Base-by-base conservation (phyloP, 2,329 filamentous ascomycete species). In the Penicillium freii region DNA sequence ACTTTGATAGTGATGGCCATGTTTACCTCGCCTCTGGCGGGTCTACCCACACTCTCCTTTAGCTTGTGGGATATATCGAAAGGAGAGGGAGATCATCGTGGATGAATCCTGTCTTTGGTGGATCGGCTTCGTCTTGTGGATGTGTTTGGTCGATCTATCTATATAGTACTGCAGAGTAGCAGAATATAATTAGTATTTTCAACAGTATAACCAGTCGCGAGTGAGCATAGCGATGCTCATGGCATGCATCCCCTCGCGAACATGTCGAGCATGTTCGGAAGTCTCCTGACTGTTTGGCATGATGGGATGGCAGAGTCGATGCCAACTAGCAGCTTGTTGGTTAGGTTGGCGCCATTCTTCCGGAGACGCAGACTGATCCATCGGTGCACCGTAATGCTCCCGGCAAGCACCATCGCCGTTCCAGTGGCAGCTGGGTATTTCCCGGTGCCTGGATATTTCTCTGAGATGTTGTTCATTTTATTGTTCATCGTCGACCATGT, bases 141-240 rank as follows among this genome's bases (percentile, higher is more conserved):
- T 23, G 19, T 5, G 19, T 17, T 7, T 3, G 23, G 61, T 65
- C 23, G 25, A 7, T 7, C 25, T 54, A 33, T 38, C 54, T 17
- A 54, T 63, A n/a, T 19, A 49, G 15, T 56, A 59, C 19, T 60
- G 52, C 10, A 46, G 54, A 25, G 62, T 57, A 6, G 60, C 57
- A 10, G 62, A 67, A 19, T 58, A 67, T 27, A 59, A 65, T 49
- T 58, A 67, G 44, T 62, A 66, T 44, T n/a, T n/a, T n/a, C n/a
- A n/a, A n/a, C n/a, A n/a, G n/a, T 23, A 23, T 23, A 4, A 23
- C 23, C 23, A 23, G 17, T n/a, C 7, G 8, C 17, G 7, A 17
- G n/a, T n/a, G 17, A n/a, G 7, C 6, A n/a, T n/a, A 11, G 34
- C 17, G 13, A 17, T n/a, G 7, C 34, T 36, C 15, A 36, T n/a